These are phyloP conservation scores for Eucommia ulmoides DNA, from an alignment of 257 asterid genomes.

Conservation along the genomic window DNA sequence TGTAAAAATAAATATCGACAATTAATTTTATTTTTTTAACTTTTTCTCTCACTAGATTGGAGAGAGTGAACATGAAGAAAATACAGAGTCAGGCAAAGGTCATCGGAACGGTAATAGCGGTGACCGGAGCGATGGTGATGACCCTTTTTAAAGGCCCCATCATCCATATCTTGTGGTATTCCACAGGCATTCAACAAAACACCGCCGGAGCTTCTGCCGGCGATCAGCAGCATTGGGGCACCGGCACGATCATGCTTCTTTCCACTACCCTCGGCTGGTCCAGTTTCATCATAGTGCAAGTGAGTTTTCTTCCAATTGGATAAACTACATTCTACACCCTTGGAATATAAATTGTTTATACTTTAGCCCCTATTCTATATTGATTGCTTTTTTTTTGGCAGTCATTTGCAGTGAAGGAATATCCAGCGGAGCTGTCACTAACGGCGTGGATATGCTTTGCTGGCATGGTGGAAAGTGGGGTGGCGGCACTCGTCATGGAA, in stretches of 20 bases:
- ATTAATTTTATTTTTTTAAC: no score
- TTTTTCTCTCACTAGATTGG: background rate
- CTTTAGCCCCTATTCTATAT: background rate
- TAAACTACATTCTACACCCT: background rate
- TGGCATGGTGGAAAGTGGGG: conserved; percentile 72
- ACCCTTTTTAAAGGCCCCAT: conserved; percentile 34
- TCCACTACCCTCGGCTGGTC: conserved; percentile 67
- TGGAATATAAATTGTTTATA: background rate
- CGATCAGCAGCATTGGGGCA: conserved; percentile 58
- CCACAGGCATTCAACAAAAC: conserved; percentile 22
- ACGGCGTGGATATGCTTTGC: conserved; percentile 43
- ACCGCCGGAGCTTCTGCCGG: conserved; percentile 18
- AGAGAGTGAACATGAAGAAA: background rate
- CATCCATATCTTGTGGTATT: conserved; percentile 38
- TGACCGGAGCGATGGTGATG: background rate
- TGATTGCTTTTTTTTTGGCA: conserved; percentile 5
- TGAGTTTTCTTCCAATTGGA: conserved; percentile 5
- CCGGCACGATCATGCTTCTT: conserved; percentile 56
- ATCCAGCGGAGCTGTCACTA: conserved; percentile 74
- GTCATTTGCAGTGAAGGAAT: conserved; percentile 64
- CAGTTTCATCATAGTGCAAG: conserved; percentile 73
- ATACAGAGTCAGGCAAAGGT: background rate
- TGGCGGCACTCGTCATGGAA: conserved; percentile 58
- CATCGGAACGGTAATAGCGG: background rate
- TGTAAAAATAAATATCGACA: no score